phyloP scores from a whole-genome alignment of 2,329 filamentous ascomycete species.

The Sordariomycetes sp. region DNA sequence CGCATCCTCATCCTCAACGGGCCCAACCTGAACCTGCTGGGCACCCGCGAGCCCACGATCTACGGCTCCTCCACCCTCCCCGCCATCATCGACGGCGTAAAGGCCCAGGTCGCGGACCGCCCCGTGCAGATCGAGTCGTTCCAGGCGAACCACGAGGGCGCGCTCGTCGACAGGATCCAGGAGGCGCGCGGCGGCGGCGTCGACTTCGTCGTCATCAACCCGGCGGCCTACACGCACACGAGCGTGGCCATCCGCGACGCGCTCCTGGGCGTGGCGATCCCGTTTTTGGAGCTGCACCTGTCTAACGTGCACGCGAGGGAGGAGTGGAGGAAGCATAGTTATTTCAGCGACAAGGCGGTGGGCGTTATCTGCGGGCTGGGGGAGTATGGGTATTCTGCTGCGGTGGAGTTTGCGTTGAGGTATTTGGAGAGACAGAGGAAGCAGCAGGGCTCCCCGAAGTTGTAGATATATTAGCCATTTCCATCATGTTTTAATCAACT shows the following conservation, averaged over 20 bases:
- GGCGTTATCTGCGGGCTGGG: constrained; percentile 64
- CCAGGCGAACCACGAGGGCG: constrained; percentile 72
- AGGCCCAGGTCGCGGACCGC: constrained; percentile 35
- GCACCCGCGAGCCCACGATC: constrained; percentile 61
- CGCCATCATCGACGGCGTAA: constrained; percentile 43
- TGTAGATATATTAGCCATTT: neutral
- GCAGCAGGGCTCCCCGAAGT: neutral
- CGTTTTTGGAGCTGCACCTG: constrained; percentile 70
- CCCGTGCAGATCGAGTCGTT: constrained; percentile 43
- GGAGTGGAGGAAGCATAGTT: constrained; percentile 57
- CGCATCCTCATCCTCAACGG: constrained; percentile 44
- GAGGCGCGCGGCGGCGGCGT: constrained; percentile 39
- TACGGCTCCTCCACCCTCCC: constrained; percentile 61
- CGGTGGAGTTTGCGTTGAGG: constrained; percentile 36
- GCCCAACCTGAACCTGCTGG: constrained; percentile 74
- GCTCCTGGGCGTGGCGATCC: constrained; percentile 55
- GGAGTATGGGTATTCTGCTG: constrained; percentile 48
- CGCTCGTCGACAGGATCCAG: constrained; percentile 64
- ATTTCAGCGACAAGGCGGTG: constrained; percentile 64
- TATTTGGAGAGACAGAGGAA: neutral
- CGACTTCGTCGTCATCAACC: constrained; percentile 66
- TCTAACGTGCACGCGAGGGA: constrained; percentile 66
- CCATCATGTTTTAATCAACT: too few relatives aligned
- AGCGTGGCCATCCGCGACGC: constrained; percentile 69
- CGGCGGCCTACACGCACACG: constrained; percentile 66